Conservation (phyloP, 768 basidiomycete species). For the Daedaleopsis nitida region DNA sequence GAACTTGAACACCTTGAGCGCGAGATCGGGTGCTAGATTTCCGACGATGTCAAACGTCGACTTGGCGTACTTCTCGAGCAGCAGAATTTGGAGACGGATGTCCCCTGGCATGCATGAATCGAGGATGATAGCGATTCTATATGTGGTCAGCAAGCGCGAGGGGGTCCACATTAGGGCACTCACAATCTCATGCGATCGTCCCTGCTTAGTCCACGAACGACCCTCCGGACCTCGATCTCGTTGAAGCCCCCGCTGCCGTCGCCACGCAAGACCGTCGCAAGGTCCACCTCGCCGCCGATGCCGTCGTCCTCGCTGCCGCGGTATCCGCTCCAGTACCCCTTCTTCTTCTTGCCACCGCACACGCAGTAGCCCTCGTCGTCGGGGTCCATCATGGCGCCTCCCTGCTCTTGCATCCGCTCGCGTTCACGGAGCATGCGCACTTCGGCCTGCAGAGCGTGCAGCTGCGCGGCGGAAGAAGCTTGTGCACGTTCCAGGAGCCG, state of each 20-base stretch:
- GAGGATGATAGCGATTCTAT: constrained; percentile 61
- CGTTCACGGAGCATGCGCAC: constrained; percentile 62
- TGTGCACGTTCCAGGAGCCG: constrained; percentile 81
- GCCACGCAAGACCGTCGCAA: constrained; percentile 50
- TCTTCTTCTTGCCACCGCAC: constrained; percentile 64
- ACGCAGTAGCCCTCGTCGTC: constrained; percentile 38
- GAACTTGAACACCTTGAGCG: constrained; percentile 61
- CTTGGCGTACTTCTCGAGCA: constrained; percentile 81
- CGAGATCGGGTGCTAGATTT: constrained; percentile 64
- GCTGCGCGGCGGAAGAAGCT: constrained; percentile 74
- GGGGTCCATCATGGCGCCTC: constrained; percentile 16
- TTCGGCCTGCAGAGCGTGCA: constrained; percentile 86
- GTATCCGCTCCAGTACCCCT: constrained; percentile 76
- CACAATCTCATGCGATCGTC: constrained; percentile 77
- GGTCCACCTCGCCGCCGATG: constrained; percentile 48
- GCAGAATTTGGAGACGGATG: constrained; percentile 78
- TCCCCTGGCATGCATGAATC: constrained; percentile 83
- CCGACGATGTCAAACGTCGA: constrained; percentile 85
- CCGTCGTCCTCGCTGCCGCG: constrained; percentile 51
- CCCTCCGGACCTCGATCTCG: constrained; percentile 70
- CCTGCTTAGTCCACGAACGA: constrained; percentile 58
- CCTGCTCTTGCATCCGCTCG: constrained; percentile 32
- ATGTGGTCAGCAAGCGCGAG: not conserved
- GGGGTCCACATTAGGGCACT: constrained; percentile 36
- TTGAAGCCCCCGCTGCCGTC: constrained; percentile 58